Evolutionary conservation across 225 moss, liverwort and hornwort species (phyloP), one percentile per base, ranked within the genome.

Genomic region (Polytrichum formosum): DNA sequence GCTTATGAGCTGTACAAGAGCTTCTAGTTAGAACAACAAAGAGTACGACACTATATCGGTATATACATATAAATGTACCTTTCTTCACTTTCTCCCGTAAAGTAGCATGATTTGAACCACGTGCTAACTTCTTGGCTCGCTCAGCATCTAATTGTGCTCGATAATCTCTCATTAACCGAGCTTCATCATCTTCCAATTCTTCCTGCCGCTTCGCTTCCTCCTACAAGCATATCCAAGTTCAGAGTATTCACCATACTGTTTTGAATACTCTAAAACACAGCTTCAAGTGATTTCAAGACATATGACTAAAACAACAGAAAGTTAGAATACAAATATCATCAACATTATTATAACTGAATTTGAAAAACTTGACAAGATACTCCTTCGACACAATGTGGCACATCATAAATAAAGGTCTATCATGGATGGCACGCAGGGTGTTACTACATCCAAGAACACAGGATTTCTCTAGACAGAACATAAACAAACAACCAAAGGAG

Each of bases 111-210:
- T 98, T 98, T 30, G 91, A 91, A 70, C 98, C 97, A 74, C 92
- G 87, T 63, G 98, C 91, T 69, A 94, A 90, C 79, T 98, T 94
- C 72, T 88, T 84, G 67, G 98, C 94, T 79, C 94, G 91, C 74
- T 98, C 98, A 54, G 94, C 98, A 77, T 98, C 98, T 67, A 98
- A 85, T 74, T 98, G 94, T 23, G 98, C 98, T 76, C 98, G 92
- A 71, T 98, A 98, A 63, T 98, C 92, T 62, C 92, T 88, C 98
- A 98, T 98, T 80, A 92, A 63, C 83, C 92, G 87, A 70, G 94
- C 94, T 72, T 92, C 98, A 74, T 94, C 94, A 53, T 94, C 98
- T 76, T 98, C 94, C 26, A 94, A 83, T 70, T 98, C 98, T 67
- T 92, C 98, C 84, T 98, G 94, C 68, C 85, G 82, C 81, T 87